Evolutionary conservation across 192 early-diverging fungal species (phyloP), one percentile per base, ranked within the genome.

Genomic region (Jimgerdemannia lactiflua): DNA sequence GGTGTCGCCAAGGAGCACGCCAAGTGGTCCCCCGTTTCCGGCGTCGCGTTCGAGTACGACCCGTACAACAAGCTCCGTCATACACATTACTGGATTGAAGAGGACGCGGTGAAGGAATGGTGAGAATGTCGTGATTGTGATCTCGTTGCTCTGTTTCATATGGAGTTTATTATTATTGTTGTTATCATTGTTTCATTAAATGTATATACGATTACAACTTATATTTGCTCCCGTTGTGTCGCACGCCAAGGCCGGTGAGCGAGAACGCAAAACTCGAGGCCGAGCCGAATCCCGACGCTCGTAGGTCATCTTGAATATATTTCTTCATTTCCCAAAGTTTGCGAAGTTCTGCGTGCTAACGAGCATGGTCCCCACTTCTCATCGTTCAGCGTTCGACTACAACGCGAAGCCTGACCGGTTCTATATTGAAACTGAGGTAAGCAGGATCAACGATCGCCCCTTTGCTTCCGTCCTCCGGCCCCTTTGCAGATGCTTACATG

Each of bases 1-100:
- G 97, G 97, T 11, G 96, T 95, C 39, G 95, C 93, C 41, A 99
- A 99, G 82, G 96, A 98, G 75, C 96, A 98, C 78, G 95, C 97
- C 39, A 99, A 99, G 77, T 99, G 97, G 97, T 92, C 91, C 67
- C 96, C 97, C 44, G 92, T 93, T 69, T 86, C 91, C 71, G 96
- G 93, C 7, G 89, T 98, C 11, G 88, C 91, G 4, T 98, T 99
- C 79, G 97, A 99, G 71, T 99, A 99, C 72, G 97, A 99, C 75
- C 97, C 97, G 66, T 92, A 97, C 83, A 99, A 99, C 86, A 92
- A 90, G 71, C 78, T 99, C 65, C 82, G 93, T 59, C 96, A 99
- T 71, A 92, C 96, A 39, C 88, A 90, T 39, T 97, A 96, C 78
- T 99, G 97, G 97, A 88, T 92, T 78, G 97, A 99, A 75, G 92